Conservation (phyloP, 176 grass and related monocot genomes). For the Rhynchospora breviuscula region DNA sequence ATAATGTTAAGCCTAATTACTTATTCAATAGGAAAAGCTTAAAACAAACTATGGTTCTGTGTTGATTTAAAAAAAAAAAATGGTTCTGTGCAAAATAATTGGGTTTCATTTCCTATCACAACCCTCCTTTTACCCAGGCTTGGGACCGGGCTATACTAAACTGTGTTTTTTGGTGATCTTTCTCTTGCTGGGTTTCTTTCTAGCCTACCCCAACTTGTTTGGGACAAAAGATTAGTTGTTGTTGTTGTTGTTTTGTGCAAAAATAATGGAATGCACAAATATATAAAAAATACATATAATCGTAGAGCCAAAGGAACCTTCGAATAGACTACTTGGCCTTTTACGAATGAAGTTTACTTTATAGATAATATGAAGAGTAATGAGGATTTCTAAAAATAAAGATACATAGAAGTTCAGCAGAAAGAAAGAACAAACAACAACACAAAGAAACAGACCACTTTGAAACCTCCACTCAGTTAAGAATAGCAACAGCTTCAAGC, state of each 20-base stretch:
- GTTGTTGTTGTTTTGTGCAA: too few relatives aligned
- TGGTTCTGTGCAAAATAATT: background rate
- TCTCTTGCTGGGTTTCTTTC: too few relatives aligned
- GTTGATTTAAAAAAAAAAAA: too few relatives aligned
- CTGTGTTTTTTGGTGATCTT: too few relatives aligned
- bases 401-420: background rate
- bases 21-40: background rate
- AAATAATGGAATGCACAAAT: background rate
- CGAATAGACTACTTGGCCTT: background rate
- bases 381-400: background rate
- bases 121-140: too few relatives aligned
- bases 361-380: background rate
- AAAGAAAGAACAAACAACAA: background rate
- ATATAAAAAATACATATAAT: background rate
- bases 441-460: constrained; percentile 42
- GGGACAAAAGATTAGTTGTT: too few relatives aligned
- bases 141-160: too few relatives aligned
- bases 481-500: constrained; percentile 66
- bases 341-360: background rate
- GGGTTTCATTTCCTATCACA: too few relatives aligned
- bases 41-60: background rate
- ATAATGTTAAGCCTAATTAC: background rate
- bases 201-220: too few relatives aligned
- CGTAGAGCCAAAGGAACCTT: background rate
- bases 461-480: constrained; percentile 74